Conservation (phyloP, 345 rosid species). For the Cardamine resedifolia region DNA sequence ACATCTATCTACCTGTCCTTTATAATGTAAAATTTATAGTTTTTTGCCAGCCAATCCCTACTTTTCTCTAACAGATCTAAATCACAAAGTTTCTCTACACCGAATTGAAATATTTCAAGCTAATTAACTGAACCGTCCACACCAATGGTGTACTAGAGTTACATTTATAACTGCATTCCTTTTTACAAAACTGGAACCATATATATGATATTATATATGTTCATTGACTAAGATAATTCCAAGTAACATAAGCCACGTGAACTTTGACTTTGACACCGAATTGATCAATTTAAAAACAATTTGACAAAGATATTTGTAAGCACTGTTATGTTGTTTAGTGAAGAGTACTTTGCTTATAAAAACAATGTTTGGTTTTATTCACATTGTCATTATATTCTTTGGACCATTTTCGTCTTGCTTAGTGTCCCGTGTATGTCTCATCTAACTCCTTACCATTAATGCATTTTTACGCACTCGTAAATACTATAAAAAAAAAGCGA, state of each 20-base stretch:
- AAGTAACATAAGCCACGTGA: slow-evolving; percentile 29
- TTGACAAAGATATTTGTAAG: slow-evolving; percentile 25
- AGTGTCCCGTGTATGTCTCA: slow-evolving; percentile 36
- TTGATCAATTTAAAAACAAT: background rate
- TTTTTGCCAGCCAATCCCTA: background rate
- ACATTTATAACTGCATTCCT: background rate
- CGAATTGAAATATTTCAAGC: background rate
- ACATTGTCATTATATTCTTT: slow-evolving; percentile 33
- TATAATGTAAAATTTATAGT: background rate
- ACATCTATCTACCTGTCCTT: background rate
- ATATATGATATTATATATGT: background rate
- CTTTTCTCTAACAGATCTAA: background rate
- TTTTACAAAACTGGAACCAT: background rate
- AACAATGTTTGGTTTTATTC: slow-evolving; percentile 42
- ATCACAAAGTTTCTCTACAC: no score
- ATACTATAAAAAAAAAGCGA: no score
- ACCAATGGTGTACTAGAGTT: background rate
- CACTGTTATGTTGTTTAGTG: slow-evolving; percentile 29
- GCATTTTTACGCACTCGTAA: background rate
- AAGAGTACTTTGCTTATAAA: slow-evolving; percentile 31
- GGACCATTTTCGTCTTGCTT: slow-evolving; percentile 32
- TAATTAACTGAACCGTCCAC: background rate
- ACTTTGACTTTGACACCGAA: slow-evolving; percentile 33
- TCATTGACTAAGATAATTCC: slow-evolving; percentile 22
- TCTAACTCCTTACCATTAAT: slow-evolving; percentile 20